Evolutionary conservation across 768 basidiomycete species (phyloP).

Genomic region (Saitozyma podzolica): DNA sequence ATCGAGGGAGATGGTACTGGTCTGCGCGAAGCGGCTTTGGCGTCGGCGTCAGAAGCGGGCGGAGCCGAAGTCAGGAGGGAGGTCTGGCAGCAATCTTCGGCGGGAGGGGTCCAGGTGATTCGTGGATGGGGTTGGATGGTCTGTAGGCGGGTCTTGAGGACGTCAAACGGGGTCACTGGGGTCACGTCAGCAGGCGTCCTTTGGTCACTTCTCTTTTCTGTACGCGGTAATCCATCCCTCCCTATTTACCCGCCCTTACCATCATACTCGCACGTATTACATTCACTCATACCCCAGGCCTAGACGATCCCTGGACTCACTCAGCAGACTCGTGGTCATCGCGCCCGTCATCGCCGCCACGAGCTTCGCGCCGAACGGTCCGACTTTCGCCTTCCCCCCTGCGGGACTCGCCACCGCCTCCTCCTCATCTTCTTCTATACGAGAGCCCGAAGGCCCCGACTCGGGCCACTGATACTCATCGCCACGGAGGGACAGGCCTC

Average conservation of each 20-base stretch:
- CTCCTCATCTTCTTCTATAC: neutral
- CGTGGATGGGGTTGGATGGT: conserved; percentile 58
- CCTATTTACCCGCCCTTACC: too few species aligned
- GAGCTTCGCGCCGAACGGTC: conserved; percentile 47
- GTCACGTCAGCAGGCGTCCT: neutral
- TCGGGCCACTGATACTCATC: conserved; percentile 38
- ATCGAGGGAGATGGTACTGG: conserved; percentile 30
- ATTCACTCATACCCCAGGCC: too few species aligned
- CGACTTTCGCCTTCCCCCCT: conserved; percentile 9
- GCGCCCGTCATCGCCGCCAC: conserved; percentile 50
- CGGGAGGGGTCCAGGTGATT: conserved; percentile 9
- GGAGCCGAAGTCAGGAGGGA: conserved; percentile 49
- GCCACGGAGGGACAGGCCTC: neutral
- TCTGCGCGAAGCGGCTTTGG: neutral
- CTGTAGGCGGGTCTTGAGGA: conserved; percentile 93
- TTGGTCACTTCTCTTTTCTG: neutral
- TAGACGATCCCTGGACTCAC: conserved; percentile 23
- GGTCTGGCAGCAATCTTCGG: conserved; percentile 49
- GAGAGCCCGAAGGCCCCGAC: conserved; percentile 27
- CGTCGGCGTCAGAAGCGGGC: neutral
- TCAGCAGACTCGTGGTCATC: conserved; percentile 43
- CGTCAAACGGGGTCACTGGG: conserved; percentile 98
- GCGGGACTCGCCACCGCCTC: neutral
- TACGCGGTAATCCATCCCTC: too few species aligned
- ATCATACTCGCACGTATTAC: too few species aligned